Evolutionary conservation across 371 early-diverging fungal genomes (phyloP).

Genomic region (Amoeboaphelidium protococcarum): DNA sequence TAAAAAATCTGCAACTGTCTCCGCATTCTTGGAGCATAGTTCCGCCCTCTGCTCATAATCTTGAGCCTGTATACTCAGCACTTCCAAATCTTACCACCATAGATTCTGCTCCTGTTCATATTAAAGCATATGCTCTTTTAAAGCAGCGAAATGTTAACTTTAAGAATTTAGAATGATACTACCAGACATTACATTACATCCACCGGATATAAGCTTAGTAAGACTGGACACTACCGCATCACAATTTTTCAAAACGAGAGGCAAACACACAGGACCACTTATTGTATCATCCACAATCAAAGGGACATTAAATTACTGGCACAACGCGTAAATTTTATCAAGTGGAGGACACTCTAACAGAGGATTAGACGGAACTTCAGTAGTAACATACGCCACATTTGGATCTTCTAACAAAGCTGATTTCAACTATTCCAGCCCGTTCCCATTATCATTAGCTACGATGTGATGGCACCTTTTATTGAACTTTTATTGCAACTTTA

Average conservation of each 20-base stretch:
- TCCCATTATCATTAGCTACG: conserved; percentile 45
- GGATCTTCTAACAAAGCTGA: too few relatives aligned
- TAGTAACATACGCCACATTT: too few relatives aligned
- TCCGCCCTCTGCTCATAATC: conserved; percentile 39
- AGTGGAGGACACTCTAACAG: conserved; percentile 55
- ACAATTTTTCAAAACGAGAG: conserved; percentile 37
- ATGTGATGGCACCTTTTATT: conserved; percentile 54
- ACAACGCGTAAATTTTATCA: conserved; percentile 33
- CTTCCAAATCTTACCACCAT: conserved; percentile 75
- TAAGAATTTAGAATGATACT: conserved; percentile 61
- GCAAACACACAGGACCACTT: conserved; percentile 66
- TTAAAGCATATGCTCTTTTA: conserved; percentile 24
- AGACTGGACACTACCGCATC: conserved; percentile 74
- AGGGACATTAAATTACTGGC: conserved; percentile 40
- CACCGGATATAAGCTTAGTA: conserved; percentile 80
- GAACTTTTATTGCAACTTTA: conserved; percentile 80
- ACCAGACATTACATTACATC: conserved; percentile 92
- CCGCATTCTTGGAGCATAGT: conserved; percentile 47
- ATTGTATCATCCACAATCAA: conserved; percentile 82
- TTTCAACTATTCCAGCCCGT: conserved; percentile 40
- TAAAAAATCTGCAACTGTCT: conserved; percentile 42
- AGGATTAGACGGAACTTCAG: conserved; percentile 87
- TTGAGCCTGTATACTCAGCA: conserved; percentile 81
- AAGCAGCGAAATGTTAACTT: conserved; percentile 18
- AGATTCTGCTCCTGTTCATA: conserved; percentile 44